Conservation (phyloP, 2,329 filamentous ascomycete species). For the Chrysosporium keratinophilum region DNA sequence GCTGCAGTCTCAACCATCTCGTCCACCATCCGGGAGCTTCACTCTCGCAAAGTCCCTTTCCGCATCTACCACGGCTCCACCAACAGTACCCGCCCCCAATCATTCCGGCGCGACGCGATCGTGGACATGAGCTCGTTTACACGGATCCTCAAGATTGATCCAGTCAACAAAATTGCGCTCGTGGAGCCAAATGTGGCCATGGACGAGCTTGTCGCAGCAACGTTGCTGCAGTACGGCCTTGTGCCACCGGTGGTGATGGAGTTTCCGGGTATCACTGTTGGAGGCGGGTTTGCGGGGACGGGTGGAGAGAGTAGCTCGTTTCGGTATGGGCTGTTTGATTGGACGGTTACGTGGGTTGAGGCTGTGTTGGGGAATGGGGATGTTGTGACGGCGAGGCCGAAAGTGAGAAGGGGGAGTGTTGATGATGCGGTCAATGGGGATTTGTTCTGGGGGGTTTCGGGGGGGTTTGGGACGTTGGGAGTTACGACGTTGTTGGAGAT, state of each 20-base stretch:
- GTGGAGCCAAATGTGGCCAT: constrained; percentile 63
- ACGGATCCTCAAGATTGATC: constrained; percentile 53
- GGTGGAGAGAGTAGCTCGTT: constrained; percentile 59
- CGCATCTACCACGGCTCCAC: constrained; percentile 69
- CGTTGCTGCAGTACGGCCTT: constrained; percentile 42
- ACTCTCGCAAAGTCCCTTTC: constrained; percentile 48
- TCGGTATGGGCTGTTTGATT: constrained; percentile 55
- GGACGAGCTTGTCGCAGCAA: constrained; percentile 52
- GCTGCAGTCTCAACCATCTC: constrained; percentile 39
- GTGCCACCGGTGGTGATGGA: constrained; percentile 60
- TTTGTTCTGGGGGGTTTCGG: constrained; percentile 50
- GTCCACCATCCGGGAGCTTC: constrained; percentile 38
- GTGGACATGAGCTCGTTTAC: constrained; percentile 22
- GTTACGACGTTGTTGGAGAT: constrained; percentile 53
- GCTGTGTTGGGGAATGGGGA: constrained; percentile 53
- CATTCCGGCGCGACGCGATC: constrained; percentile 27
- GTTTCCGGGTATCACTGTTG: constrained; percentile 59
- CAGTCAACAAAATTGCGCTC: constrained; percentile 43
- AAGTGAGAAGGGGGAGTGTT: constrained; percentile 31
- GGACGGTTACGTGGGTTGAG: constrained; percentile 52
- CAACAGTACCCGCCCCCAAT: constrained; percentile 58
- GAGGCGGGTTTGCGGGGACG: constrained; percentile 57
- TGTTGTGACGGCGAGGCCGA: constrained; percentile 40
- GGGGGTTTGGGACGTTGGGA: constrained; percentile 51
- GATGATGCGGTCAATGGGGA: not conserved